Percentiles rank a stretch among this genome's conserved stretches.
phyloP scores from a whole-genome alignment of 495 filamentous ascomycete genomes.

The Penicillium ucsense region DNA sequence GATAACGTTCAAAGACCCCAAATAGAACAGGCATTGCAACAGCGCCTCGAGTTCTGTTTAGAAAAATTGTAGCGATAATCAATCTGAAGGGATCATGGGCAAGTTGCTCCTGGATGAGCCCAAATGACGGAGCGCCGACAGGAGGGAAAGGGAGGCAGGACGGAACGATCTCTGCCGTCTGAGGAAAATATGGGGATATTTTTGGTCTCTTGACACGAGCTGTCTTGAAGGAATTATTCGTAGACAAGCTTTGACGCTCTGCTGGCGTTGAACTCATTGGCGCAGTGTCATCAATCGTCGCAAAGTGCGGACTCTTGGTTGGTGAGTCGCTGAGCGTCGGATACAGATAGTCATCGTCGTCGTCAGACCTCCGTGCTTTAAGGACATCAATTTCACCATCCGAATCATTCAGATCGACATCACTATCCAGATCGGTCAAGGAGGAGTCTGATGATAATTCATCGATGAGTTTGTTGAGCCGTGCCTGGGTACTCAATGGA shows the following conservation, averaged over 20 bases:
- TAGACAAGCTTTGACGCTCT: neutral
- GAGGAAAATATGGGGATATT: slow-evolving; percentile 40
- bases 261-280: slow-evolving; percentile 1
- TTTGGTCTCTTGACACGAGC: slow-evolving; percentile 18
- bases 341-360: slow-evolving; percentile 3
- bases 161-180: slow-evolving; percentile 33
- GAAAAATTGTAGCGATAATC: slow-evolving; percentile 67
- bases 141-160: slow-evolving; percentile 65
- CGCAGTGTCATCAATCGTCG: neutral
- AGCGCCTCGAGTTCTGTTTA: slow-evolving; percentile 68
- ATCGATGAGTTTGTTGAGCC: slow-evolving; percentile 10
- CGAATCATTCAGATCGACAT: slow-evolving; percentile 6
- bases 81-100: slow-evolving; percentile 60
- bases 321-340: neutral
- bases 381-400: no score
- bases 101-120: slow-evolving; percentile 76
- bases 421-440: slow-evolving; percentile 24
- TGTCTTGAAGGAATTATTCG: slow-evolving; percentile 4
- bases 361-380: neutral
- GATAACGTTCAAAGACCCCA: slow-evolving; percentile 55
- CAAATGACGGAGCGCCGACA: slow-evolving; percentile 53
- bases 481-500: slow-evolving; percentile 5
- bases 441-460: slow-evolving; percentile 24
- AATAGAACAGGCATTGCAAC: slow-evolving; percentile 73
- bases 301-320: neutral